Conservation (phyloP, 345 rosid genomes). For the Stellera chamaejasme region DNA sequence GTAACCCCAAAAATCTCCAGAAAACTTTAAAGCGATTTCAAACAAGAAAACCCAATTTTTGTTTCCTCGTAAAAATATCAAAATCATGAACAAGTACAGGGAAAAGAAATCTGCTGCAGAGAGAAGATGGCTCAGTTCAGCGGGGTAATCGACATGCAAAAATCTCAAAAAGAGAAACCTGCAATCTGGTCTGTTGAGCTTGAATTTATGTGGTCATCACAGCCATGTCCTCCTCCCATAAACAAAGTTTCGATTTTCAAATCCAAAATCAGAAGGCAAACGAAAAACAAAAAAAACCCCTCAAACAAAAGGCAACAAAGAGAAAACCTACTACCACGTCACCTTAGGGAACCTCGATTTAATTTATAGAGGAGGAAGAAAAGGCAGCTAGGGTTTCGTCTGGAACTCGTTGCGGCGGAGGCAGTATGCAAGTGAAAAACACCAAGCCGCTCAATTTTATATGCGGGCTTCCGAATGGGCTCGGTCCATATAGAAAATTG, state of each 20-base stretch:
- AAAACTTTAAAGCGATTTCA: background rate
- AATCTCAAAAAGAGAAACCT: constrained; percentile 36
- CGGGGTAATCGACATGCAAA: constrained; percentile 82
- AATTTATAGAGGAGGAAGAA: no score
- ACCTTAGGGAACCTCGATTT: no score
- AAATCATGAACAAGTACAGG: background rate
- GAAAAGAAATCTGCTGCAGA: background rate
- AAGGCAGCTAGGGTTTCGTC: background rate
- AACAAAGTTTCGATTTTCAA: background rate
- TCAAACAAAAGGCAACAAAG: no score
- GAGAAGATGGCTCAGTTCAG: constrained; percentile 59
- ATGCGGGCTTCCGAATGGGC: no score
- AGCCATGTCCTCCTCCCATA: constrained; percentile 22
- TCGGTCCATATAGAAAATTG: no score
- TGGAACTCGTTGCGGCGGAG: background rate
- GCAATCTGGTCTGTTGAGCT: constrained; percentile 99
- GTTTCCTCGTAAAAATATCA: background rate
- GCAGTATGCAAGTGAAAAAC: background rate
- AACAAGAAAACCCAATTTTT: background rate
- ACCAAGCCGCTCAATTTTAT: no score
- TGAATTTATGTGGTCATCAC: constrained; percentile 76
- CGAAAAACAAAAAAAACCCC: constrained; percentile 1
- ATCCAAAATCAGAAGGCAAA: background rate
- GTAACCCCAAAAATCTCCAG: constrained; percentile 17
- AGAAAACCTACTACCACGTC: no score